Evolutionary conservation across 2,329 filamentous ascomycete genomes (phyloP), one percentile per base, ranked within the genome.

Genomic region (Cercospora citrullina): DNA sequence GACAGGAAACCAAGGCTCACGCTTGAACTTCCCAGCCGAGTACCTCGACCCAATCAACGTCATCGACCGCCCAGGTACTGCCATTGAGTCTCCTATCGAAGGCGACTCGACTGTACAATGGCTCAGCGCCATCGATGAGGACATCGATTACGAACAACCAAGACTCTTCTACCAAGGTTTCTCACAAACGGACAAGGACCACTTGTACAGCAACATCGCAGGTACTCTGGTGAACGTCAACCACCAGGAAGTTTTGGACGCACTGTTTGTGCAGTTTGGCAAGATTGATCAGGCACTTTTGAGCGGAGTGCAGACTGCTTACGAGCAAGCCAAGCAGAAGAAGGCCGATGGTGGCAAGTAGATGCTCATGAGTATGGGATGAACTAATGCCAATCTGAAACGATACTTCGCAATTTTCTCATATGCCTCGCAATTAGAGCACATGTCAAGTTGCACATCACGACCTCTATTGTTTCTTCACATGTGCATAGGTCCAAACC

Each of bases 91-190:
- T 8, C 65, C 71, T 30, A 62, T 75, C 12, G 48, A 68, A 16
- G 70, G 66, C 18, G 66, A 63, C 36, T 65, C 60, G 10, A 71
- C 73, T 5, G 71, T 73, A 1, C 71, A 74, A 59, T 76, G 68
- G 66, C 60, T 73, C 28, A 72, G 68, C n/a, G 9, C 69, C 30
- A 73, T 76, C 31, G 71, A 73, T 26, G 73, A 70, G 9, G 62
- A 71, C 42, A 74, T 76, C 59, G 74, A 76, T 61, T 76, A 72
- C 57, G 74, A 76, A 66, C 74, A 76, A 67, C 74, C 74, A n/a
- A 60, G 68, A 42, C 55, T 74, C 48, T 76, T 75, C 64, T 75
- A 74, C 62, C 67, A 75, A 42, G 70, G 69, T 5, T 73, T 75
- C 67, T 68, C 67, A 26, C 70, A 70, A 64, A 70, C 62, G 2